Evolutionary conservation across 257 asterid genomes (phyloP), one percentile per base, ranked within the genome.

Genomic region (Henckelia pumila): DNA sequence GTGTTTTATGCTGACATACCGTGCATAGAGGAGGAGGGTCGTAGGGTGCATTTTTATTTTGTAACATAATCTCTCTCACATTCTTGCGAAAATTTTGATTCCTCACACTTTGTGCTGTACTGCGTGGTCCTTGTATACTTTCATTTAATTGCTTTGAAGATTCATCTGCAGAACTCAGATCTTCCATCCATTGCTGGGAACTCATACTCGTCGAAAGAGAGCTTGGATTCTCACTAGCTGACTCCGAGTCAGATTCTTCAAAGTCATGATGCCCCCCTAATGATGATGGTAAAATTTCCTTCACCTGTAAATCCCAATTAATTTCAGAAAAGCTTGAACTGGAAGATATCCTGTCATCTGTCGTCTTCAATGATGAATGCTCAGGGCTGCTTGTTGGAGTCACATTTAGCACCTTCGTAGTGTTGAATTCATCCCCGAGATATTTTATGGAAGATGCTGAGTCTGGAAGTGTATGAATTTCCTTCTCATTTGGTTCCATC

Each of bases 11-110:
- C 60, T 74, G 84, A 63, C 98, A 89, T 19, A 86, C 73, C 22
- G 95, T 84, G 75, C 98, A 92, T 10, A 92, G 96, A 26, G 98
- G 89, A 71, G 98, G 98, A 59, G 96, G 81, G 14, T 89, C 89
- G 0, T 73, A 56, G 11, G 84, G 89, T 24, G 84, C 68, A n/a
- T 71, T 81, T 67, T 69, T 77, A 30, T 68, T 67, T 50, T 83
- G 63, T 5, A 87, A 76, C 61, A 88, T 73, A 68, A 85, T 75
- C 47, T 84, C 85, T 74, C 97, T 82, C 70, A 92, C 74, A 67
- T 79, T 87, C 67, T 60, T 80, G 71, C 75, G 67, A 53, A 52
- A 22, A 52, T 77, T 73, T 21, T 23, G 65, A 67, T 68, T 73
- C 58, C 47, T 67, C 11, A 66, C 77, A 71, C 69, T 84, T 30